Evolutionary conservation across 116 monocot genomes (phyloP).

Genomic region (Thalassia testudinum): DNA sequence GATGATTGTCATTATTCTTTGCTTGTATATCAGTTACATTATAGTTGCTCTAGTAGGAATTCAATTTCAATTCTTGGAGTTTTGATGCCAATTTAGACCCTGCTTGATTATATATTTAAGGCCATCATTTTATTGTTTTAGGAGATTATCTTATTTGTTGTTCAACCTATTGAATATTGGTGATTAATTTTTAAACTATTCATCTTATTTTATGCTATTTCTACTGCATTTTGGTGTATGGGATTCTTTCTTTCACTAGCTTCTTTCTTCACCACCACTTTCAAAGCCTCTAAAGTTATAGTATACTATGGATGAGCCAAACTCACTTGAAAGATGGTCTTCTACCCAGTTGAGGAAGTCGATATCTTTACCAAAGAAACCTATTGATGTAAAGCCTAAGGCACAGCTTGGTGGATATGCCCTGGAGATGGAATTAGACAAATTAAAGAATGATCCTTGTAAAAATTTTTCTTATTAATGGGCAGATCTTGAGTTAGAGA

Average conservation of each 20-base stretch:
- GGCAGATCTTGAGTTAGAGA: too few species aligned
- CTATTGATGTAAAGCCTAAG: conserved; percentile 26
- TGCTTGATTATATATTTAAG: too few species aligned
- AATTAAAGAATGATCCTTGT: conserved; percentile 51
- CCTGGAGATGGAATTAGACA: conserved; percentile 50
- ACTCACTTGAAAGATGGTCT: conserved; percentile 77
- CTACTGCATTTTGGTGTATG: not conserved
- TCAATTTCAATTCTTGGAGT: too few species aligned
- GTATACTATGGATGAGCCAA: conserved; percentile 39
- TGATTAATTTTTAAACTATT: too few species aligned
- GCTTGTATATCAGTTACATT: too few species aligned
- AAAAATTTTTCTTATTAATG: conserved; percentile 62
- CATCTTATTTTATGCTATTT: too few species aligned
- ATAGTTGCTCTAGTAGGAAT: too few species aligned
- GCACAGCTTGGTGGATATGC: conserved; percentile 27
- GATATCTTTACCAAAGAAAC: conserved; percentile 20
- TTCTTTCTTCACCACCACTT: conserved; percentile 36
- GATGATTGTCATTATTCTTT: too few species aligned
- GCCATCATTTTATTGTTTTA: too few species aligned
- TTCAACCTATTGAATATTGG: too few species aligned
- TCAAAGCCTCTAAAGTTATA: conserved; percentile 42
- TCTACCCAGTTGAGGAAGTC: conserved; percentile 48
- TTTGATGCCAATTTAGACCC: too few species aligned
- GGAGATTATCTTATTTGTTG: too few species aligned
- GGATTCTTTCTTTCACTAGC: conserved; percentile 20